Conservation (phyloP, 2,329 filamentous ascomycete species). For the Fusarium miscanthi region DNA sequence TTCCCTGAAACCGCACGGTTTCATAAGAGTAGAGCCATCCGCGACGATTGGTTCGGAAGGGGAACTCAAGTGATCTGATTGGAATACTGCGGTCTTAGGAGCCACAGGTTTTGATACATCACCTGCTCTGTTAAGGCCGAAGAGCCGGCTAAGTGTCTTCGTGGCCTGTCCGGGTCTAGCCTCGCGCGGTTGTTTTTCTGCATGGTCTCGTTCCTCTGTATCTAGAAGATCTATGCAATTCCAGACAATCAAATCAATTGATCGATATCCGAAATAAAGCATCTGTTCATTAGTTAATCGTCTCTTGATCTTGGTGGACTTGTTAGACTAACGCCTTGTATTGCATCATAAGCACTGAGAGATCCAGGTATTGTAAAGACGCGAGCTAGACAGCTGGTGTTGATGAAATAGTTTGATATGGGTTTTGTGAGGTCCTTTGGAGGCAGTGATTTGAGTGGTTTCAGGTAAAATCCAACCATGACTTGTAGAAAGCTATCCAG, state of each 20-base stretch:
- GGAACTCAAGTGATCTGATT: rapidly evolving
- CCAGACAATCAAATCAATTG: not conserved
- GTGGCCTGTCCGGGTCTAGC: rapidly evolving
- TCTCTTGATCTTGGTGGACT: rapidly evolving
- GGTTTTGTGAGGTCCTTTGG: not conserved
- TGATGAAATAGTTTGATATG: not conserved
- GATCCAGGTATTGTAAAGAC: rapidly evolving
- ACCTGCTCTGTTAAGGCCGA: rapidly evolving
- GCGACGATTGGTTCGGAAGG: rapidly evolving
- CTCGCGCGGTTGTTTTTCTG: rapidly evolving
- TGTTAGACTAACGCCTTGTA: rapidly evolving
- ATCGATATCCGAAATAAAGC: rapidly evolving
- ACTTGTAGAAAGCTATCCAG: rapidly evolving
- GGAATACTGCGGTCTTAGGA: rapidly evolving
- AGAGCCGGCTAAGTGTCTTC: rapidly evolving
- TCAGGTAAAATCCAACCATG: rapidly evolving
- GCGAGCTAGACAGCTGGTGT: not conserved
- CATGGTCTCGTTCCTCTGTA: too few relatives aligned
- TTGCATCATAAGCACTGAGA: rapidly evolving
- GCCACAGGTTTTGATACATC: rapidly evolving
- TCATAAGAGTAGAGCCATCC: rapidly evolving
- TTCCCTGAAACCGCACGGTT: rapidly evolving
- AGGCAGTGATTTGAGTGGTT: rapidly evolving
- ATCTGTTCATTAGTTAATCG: rapidly evolving
- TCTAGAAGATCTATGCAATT: too few relatives aligned